A percentile compares a stretch with the other conserved stretches of the same genome.
Conservation (phyloP, 208 protist species). For the Trypanosoma brucei region DNA sequence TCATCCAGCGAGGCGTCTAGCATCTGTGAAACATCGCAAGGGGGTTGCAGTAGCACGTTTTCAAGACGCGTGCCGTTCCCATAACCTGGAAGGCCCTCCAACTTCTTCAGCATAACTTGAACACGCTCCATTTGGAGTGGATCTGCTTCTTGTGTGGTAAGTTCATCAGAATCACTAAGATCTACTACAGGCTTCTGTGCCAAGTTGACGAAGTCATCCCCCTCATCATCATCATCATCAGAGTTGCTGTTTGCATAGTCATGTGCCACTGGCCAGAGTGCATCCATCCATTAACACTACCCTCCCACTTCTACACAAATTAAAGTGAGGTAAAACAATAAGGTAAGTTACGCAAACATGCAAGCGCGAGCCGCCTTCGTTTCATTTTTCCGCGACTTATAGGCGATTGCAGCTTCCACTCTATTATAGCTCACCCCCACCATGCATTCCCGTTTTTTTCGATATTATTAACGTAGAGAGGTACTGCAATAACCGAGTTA, state of each 20-base stretch:
- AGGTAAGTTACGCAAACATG: too few relatives aligned
- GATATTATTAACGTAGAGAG: too few relatives aligned
- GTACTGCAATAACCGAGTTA: too few relatives aligned
- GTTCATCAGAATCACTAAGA: neutral
- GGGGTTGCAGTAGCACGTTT: constrained; percentile 14
- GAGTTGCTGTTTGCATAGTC: neutral
- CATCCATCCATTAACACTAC: too few relatives aligned
- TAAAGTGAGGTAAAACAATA: too few relatives aligned
- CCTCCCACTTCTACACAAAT: too few relatives aligned
- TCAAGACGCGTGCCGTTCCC: neutral
- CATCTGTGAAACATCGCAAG: constrained; percentile 13
- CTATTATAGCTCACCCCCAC: too few relatives aligned
- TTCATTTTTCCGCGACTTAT: too few relatives aligned
- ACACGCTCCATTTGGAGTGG: neutral
- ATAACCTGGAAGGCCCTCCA: neutral
- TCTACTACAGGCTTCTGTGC: neutral
- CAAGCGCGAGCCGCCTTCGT: too few relatives aligned
- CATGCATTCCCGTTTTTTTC: too few relatives aligned
- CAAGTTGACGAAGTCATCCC: neutral
- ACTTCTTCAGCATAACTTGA: constrained; percentile 6
- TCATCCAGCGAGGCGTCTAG: constrained; percentile 16
- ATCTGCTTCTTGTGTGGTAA: neutral
- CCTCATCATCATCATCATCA: neutral
- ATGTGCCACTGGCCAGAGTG: neutral
- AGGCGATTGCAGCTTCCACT: too few relatives aligned